Percentiles rank a stretch among this genome's conserved stretches.
These are phyloP conservation scores for Populus tomentosa DNA, from an alignment of 441 rosid species.

Conservation along the genomic window DNA sequence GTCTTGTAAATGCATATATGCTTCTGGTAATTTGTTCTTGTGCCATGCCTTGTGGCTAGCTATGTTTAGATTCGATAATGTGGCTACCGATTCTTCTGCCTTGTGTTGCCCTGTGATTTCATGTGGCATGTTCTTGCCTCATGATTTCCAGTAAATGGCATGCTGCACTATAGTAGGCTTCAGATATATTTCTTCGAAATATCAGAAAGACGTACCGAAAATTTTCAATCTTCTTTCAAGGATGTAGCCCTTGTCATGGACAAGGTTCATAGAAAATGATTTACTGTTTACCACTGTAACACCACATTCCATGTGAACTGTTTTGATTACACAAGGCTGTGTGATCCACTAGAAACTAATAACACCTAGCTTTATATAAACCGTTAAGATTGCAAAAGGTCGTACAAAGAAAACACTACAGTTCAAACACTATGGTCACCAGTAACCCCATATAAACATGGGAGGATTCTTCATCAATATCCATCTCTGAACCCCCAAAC, in stretches of 20 bases:
- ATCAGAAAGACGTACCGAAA: too few species aligned
- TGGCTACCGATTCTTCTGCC: background rate
- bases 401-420: background rate
- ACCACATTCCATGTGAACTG: background rate
- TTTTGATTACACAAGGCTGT: background rate
- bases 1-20: background rate
- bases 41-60: background rate
- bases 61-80: background rate
- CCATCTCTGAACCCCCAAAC: constrained; percentile 21
- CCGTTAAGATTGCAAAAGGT: background rate
- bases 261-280: background rate
- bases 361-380: background rate
- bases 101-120: background rate
- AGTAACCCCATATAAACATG: background rate
- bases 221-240: too few species aligned
- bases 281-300: background rate
- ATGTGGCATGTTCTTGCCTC: background rate
- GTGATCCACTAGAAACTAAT: background rate
- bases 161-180: background rate
- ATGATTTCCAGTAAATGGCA: too few species aligned
- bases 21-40: background rate
- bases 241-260: background rate
- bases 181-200: too few species aligned
- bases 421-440: background rate
- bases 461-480: constrained; percentile 29